Percentiles rank a stretch among this genome's conserved stretches.
Conservation (phyloP, 78 protist species). For the Thecamonas trahens region DNA sequence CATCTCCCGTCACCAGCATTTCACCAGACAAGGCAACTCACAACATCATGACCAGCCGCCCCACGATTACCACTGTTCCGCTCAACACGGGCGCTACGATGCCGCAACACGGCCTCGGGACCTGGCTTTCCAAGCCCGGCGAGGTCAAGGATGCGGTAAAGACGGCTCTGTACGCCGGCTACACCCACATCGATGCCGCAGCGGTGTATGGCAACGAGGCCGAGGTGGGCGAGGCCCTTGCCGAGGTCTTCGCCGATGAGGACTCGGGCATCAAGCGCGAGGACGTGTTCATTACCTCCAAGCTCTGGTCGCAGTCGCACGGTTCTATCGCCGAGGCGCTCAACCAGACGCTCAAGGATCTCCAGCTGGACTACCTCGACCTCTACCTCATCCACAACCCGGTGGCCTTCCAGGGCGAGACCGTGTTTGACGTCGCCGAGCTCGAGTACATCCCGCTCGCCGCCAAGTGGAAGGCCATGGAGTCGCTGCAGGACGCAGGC, state of each 20-base stretch:
- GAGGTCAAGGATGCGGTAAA: slow-evolving; percentile 11
- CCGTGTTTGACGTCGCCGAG: no score
- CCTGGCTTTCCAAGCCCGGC: not conserved
- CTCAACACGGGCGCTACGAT: slow-evolving; percentile 5
- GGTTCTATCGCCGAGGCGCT: slow-evolving; percentile 13
- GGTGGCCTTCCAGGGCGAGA: slow-evolving; percentile 14
- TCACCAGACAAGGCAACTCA: no score
- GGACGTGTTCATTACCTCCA: slow-evolving; percentile 30
- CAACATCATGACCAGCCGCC: no score
- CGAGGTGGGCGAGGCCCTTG: slow-evolving; percentile 22
- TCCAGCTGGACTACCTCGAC: slow-evolving; percentile 47
- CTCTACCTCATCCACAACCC: slow-evolving; percentile 76
- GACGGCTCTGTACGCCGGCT: slow-evolving; percentile 13
- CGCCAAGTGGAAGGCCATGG: slow-evolving; percentile 76
- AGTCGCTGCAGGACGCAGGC: slow-evolving; percentile 46
- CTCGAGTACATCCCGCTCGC: no score
- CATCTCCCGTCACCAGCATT: no score
- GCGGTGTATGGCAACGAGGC: slow-evolving; percentile 11
- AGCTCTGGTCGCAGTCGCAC: slow-evolving; percentile 48
- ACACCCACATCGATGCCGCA: slow-evolving; percentile 43
- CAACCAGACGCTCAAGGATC: slow-evolving; percentile 11
- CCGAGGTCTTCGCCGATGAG: not conserved
- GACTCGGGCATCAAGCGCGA: not conserved
- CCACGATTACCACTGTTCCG: not conserved
- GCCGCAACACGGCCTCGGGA: slow-evolving; percentile 24